Evolutionary conservation across 495 filamentous ascomycete genomes (phyloP).

Genomic region (Neurospora sp.): DNA sequence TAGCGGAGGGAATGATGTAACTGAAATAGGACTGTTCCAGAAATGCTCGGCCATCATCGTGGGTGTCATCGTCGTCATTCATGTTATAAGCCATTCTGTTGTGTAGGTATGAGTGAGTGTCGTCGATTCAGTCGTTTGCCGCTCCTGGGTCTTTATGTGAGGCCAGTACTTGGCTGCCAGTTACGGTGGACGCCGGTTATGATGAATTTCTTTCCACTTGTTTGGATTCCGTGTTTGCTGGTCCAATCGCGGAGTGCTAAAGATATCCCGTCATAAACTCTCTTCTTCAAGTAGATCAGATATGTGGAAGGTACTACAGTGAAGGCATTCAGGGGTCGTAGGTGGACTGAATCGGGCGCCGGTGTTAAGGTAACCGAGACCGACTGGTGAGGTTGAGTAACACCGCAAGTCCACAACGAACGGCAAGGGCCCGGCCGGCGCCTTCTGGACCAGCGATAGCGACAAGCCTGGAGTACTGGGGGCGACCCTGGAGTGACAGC

Average conservation of each 20-base stretch:
- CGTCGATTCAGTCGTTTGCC: background rate
- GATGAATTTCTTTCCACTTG: background rate
- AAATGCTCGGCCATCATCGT: slow-evolving; percentile 38
- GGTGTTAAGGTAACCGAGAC: background rate
- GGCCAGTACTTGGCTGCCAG: background rate
- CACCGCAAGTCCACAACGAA: background rate
- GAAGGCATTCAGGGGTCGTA: background rate
- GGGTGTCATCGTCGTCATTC: background rate
- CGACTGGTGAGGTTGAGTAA: background rate
- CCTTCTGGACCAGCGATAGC: background rate
- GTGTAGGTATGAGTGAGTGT: background rate
- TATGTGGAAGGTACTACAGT: background rate
- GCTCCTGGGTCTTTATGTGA: background rate
- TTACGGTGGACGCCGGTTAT: background rate
- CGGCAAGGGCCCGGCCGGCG: background rate
- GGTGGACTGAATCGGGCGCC: background rate
- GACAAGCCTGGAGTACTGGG: background rate
- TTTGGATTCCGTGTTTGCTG: background rate
- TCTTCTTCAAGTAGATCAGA: background rate
- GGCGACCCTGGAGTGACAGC: background rate
- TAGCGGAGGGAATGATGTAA: slow-evolving; percentile 66
- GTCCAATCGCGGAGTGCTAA: background rate
- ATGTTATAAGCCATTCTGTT: slow-evolving; percentile 11
- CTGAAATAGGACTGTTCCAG: slow-evolving; percentile 63
- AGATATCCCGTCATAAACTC: background rate